These are phyloP conservation scores for Amylostereum areolatum DNA, from an alignment of 1,284 basidiomycete genomes.

Conservation along the genomic window DNA sequence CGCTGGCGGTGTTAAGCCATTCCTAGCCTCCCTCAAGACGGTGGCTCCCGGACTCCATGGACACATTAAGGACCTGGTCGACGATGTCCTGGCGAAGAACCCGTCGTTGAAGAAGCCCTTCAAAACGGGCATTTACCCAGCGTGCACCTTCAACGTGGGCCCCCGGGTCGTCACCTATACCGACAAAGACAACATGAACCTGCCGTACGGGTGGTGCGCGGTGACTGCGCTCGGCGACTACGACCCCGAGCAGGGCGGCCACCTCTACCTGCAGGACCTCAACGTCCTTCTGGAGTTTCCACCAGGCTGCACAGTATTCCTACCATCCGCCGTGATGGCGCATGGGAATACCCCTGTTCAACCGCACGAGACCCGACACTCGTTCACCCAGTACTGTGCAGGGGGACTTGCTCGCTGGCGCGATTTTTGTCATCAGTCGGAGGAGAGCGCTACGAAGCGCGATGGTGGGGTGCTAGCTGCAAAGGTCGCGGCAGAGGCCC, in stretches of 20 bases:
- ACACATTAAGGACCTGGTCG: too few relatives aligned
- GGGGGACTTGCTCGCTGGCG: constrained; percentile 20
- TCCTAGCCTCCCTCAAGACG: too few relatives aligned
- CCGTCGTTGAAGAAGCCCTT: too few relatives aligned
- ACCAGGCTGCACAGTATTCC: constrained; percentile 16
- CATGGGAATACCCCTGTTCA: constrained; percentile 21
- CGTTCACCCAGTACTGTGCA: constrained; percentile 19
- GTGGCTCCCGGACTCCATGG: too few relatives aligned
- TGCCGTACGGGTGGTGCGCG: constrained; percentile 16
- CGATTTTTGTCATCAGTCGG: constrained; percentile 13
- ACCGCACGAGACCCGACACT: constrained; percentile 13
- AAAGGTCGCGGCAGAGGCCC: too few relatives aligned
- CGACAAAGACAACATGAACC: constrained; percentile 8
- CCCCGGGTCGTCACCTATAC: constrained; percentile 2
- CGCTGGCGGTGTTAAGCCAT: too few relatives aligned
- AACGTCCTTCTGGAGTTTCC: constrained; percentile 19
- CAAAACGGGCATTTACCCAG: constrained; percentile 14
- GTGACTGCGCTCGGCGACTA: constrained; percentile 19
- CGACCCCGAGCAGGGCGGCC: constrained; percentile 17
- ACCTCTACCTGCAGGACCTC: constrained; percentile 21
- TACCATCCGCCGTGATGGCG: constrained; percentile 21
- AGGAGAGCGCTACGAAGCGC: too few relatives aligned
- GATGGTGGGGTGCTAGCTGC: too few relatives aligned
- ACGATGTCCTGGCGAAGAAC: too few relatives aligned
- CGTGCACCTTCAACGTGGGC: constrained; percentile 17